Conservation (phyloP, 805 yeast genomes). For the Pichia pseudocactophila region DNA sequence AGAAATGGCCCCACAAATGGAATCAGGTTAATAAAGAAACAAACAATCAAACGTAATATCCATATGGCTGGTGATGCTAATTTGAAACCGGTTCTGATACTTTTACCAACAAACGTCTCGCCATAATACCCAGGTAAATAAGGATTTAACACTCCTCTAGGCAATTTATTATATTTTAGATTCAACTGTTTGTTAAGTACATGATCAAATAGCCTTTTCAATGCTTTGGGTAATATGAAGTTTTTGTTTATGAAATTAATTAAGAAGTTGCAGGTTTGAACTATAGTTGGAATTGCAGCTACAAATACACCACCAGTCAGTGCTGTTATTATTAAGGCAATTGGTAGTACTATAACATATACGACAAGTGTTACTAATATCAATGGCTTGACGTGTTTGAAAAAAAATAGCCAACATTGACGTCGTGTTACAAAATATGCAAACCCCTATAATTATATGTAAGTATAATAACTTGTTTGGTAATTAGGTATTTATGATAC, state of each 20-base stretch:
- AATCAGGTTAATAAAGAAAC: slow-evolving; percentile 35
- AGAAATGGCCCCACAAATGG: slow-evolving; percentile 55
- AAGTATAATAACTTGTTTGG: neutral
- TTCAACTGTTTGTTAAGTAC: slow-evolving; percentile 18
- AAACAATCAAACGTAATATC: slow-evolving; percentile 28
- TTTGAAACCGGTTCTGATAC: slow-evolving; percentile 13
- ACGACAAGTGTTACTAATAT: slow-evolving; percentile 14
- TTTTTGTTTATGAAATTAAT: slow-evolving; percentile 22
- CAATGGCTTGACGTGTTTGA: slow-evolving; percentile 18
- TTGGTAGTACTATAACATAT: slow-evolving; percentile 13
- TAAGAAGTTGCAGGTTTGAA: slow-evolving; percentile 26
- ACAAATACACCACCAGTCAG: slow-evolving; percentile 21
- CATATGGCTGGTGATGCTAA: slow-evolving; percentile 32
- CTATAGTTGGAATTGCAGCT: slow-evolving; percentile 18
- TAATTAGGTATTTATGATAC: neutral
- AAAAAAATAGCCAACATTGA: slow-evolving; percentile 22
- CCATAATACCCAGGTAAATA: slow-evolving; percentile 20
- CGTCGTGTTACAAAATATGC: slow-evolving; percentile 17
- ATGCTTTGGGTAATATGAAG: slow-evolving; percentile 26
- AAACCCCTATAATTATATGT: slow-evolving; percentile 17
- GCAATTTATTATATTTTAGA: slow-evolving; percentile 17
- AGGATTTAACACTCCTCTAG: slow-evolving; percentile 19
- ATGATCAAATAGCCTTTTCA: slow-evolving; percentile 25
- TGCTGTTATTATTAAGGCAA: slow-evolving; percentile 13
- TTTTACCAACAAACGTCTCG: slow-evolving; percentile 20